phyloP scores from a whole-genome alignment of 73 alveolate species.

The Blepharisma stoltei region DNA sequence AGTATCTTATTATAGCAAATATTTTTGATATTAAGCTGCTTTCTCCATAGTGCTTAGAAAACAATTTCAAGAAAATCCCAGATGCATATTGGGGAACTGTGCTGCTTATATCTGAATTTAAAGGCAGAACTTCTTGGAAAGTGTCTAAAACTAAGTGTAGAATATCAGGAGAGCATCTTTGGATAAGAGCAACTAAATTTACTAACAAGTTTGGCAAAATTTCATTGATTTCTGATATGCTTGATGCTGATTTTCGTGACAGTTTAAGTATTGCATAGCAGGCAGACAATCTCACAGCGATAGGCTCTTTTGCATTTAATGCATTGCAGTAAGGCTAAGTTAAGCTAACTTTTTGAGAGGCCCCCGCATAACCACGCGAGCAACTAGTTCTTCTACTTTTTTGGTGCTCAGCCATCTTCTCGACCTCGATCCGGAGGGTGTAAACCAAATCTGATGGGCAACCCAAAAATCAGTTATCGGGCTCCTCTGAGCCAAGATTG shows the following conservation, averaged over 20 bases:
- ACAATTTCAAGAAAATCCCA: constrained; percentile 58
- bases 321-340: constrained; percentile 25
- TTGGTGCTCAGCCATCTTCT: no score
- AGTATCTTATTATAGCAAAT: constrained; percentile 70
- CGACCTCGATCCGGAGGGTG: no score
- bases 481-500: no score
- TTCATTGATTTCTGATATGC: constrained; percentile 27
- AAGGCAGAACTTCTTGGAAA: constrained; percentile 53
- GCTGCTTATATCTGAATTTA: constrained; percentile 64
- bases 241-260: constrained; percentile 36
- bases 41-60: constrained; percentile 64
- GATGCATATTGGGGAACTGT: constrained; percentile 64
- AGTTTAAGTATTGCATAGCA: constrained; percentile 44
- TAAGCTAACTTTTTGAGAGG: no score
- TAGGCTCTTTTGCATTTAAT: background rate
- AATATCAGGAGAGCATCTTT: constrained; percentile 61
- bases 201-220: constrained; percentile 36
- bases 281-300: constrained; percentile 51
- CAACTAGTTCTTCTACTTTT: no score
- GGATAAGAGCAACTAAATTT: constrained; percentile 54
- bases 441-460: no score
- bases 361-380: no score
- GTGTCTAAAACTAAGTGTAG: constrained; percentile 81
- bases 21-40: constrained; percentile 59
- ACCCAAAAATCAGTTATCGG: no score